These are phyloP conservation scores for Neurospora crassa DNA, from an alignment of 2,329 filamentous ascomycete genomes.

Conservation along the genomic window DNA sequence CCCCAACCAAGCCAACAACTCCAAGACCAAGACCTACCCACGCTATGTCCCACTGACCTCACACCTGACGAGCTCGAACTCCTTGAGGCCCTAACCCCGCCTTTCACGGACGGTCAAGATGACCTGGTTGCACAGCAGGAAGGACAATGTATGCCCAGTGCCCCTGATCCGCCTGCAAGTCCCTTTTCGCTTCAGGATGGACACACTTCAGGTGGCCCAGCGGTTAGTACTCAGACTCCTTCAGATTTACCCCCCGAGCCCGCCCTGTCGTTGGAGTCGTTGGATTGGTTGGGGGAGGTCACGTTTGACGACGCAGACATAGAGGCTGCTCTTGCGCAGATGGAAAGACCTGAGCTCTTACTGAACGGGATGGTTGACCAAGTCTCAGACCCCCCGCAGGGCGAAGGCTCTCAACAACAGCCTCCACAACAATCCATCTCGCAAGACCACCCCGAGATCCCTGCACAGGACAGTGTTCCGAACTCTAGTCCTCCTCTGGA, in stretches of 20 bases:
- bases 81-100: not conserved
- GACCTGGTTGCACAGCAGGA: constrained; percentile 1
- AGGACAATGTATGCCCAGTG: constrained; percentile 9
- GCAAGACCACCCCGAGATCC: constrained; percentile 6
- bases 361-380: not conserved
- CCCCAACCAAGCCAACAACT: not conserved
- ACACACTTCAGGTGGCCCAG: constrained; percentile 18
- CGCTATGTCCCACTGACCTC: not conserved
- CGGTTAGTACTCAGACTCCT: constrained; percentile 16
- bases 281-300: not conserved
- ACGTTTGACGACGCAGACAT: constrained; percentile 1
- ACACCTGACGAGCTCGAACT: not conserved
- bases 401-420: not conserved
- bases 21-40: not conserved
- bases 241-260: not conserved
- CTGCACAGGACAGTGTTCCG: not conserved
- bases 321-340: constrained; percentile 2
- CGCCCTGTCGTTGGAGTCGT: not conserved
- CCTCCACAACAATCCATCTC: not conserved
- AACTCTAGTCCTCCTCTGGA: not conserved
- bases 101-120: not conserved
- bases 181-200: constrained; percentile 14
- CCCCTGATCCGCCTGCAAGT: constrained; percentile 15
- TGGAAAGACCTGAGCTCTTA: not conserved
- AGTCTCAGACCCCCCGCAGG: not conserved